Base-by-base conservation (phyloP, 2,329 filamentous ascomycete species). In the Colletotrichum aenigma region DNA sequence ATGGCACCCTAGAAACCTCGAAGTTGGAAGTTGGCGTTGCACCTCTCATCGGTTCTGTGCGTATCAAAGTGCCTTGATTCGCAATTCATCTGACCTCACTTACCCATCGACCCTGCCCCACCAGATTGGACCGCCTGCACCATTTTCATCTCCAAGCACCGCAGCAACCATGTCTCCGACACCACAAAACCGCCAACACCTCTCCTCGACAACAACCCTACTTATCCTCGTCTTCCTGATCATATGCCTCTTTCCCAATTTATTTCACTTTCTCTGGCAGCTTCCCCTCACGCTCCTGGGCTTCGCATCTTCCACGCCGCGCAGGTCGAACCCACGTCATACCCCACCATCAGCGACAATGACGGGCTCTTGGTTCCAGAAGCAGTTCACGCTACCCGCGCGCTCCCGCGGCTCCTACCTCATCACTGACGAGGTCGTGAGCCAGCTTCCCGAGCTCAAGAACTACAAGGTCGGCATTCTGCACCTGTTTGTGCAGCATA, bases 401-500 rank as follows among this genome's bases (percentile, higher is more conserved):
- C 91, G 92, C 82, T 91, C 93, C 60, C 93, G 96, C 76, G 97
- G 97, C 83, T 95, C 93, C 69, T 98, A 98, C 87, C 94, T 98
- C 75, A 90, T 98, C 81, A 98, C 96, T 66, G 92, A 96, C 83
- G 88, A 93, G 68, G 90, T 98, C 71, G 79, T 92, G 30, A 87
- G 89, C 66, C 88, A 92, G 75, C 87, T 98, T 1, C 96, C 96
- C 6, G 96, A 98, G 85, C 91, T 98, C 78, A 89, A 89, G 75
- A 84, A 91, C 78, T 98, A 98, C 90, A 96, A 96, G 84, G 91
- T 97, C 79, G 96, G 96, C 60, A 86, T 98, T 76, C 87, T 98
- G 77, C 93, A 98, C 84, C 89, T 99, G 62, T 99, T 98, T 84
- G 90, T 98, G 70, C 96, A 99, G 86, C 97, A 99, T 86, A 99